Evolutionary conservation across 495 filamentous ascomycete genomes (phyloP).

Genomic region (Pseudotulostoma volvatum): DNA sequence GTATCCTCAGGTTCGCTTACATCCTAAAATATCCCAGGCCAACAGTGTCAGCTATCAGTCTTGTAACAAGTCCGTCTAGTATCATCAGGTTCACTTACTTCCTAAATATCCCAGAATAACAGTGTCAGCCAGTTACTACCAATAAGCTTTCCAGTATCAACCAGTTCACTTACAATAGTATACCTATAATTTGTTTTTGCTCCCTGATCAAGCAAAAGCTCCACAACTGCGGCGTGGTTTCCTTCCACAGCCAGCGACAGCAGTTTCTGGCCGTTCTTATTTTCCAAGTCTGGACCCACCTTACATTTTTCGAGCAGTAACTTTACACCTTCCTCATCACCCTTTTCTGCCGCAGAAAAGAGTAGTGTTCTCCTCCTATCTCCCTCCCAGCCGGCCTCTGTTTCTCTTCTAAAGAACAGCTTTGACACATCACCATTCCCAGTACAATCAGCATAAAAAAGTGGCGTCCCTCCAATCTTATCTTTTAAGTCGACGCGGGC

Average conservation of each 20-base stretch:
- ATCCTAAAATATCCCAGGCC: not conserved
- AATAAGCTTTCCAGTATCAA: not conserved
- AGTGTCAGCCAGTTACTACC: not conserved
- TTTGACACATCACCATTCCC: slow-evolving; percentile 3
- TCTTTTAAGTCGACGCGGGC: slow-evolving; percentile 7
- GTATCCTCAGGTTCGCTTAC: not conserved
- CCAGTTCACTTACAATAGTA: not conserved
- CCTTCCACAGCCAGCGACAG: not conserved
- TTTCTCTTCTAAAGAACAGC: not conserved
- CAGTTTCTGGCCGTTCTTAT: not conserved
- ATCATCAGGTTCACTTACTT: not conserved
- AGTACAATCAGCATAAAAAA: slow-evolving; percentile 12
- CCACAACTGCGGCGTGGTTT: not conserved
- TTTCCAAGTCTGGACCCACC: not conserved
- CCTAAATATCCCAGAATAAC: not conserved
- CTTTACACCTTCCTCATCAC: not conserved
- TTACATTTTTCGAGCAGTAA: not conserved
- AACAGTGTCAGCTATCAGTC: not conserved
- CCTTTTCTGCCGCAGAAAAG: not conserved
- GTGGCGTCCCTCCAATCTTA: slow-evolving; percentile 6
- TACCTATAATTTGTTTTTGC: not conserved
- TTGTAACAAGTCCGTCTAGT: not conserved
- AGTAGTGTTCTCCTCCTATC: not conserved
- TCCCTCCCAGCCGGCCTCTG: not conserved
- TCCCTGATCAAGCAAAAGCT: not conserved